A percentile compares a stretch with the other conserved stretches of the same genome.
These are phyloP conservation scores for Monosporascus sp. DNA, from an alignment of 2,329 filamentous ascomycete species.

Conservation along the genomic window DNA sequence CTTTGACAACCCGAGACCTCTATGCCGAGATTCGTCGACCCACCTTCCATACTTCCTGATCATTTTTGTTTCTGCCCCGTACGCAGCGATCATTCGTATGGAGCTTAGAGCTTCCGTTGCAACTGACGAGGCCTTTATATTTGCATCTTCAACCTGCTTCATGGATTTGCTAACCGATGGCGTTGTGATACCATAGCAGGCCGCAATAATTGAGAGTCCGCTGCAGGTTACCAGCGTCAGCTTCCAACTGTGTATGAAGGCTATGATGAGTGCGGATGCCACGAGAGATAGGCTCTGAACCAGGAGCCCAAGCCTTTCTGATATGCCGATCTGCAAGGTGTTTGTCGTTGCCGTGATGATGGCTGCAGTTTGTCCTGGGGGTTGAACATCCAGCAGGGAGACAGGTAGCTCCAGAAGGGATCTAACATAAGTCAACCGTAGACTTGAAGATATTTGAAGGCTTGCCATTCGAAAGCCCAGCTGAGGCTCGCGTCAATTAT, in stretches of 20 bases:
- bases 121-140: slow-evolving; percentile 51
- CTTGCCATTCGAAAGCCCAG: slow-evolving; percentile 57
- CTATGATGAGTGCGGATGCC: slow-evolving; percentile 46
- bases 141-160: slow-evolving; percentile 43
- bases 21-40: slow-evolving; percentile 44
- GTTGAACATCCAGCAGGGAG: slow-evolving; percentile 60
- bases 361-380: slow-evolving; percentile 52
- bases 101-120: slow-evolving; percentile 56
- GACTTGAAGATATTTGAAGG: slow-evolving; percentile 52
- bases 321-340: slow-evolving; percentile 57
- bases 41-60: slow-evolving; percentile 46
- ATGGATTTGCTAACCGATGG: slow-evolving; percentile 52
- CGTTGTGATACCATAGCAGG: slow-evolving; percentile 45
- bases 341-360: slow-evolving; percentile 61
- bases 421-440: slow-evolving; percentile 60
- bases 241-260: slow-evolving; percentile 53
- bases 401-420: slow-evolving; percentile 59
- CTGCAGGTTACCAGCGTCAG: slow-evolving; percentile 54
- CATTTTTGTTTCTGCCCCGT: slow-evolving; percentile 53
- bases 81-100: slow-evolving; percentile 57
- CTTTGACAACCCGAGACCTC: slow-evolving; percentile 20
- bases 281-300: slow-evolving; percentile 50
- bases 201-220: slow-evolving; percentile 49
- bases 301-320: slow-evolving; percentile 54
- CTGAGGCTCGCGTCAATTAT: slow-evolving; percentile 21